Evolutionary conservation across 2,329 filamentous ascomycete genomes (phyloP), one percentile per base, ranked within the genome.

Genomic region (Colletotrichum higginsianum): DNA sequence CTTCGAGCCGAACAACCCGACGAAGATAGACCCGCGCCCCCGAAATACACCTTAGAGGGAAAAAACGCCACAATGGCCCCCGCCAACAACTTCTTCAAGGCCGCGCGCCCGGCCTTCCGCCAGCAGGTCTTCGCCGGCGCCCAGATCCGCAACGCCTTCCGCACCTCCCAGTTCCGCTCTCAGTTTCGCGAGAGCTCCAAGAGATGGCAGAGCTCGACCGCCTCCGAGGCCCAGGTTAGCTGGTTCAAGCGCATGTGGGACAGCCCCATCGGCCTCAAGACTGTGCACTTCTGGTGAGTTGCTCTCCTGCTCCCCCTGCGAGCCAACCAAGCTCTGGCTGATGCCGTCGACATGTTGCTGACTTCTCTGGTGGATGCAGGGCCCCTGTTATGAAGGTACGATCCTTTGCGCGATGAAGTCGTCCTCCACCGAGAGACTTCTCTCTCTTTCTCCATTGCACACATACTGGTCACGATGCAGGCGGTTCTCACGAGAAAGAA

Each of bases 261-360:
- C 82, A 94, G 92, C 82, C 93, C 93, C 74, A 84, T 95, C 75
- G 94, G 94, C 62, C 77, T 95, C 77, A 95, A 95, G 92, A 99
- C 96, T 74, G 96, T 99, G 78, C 96, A 99, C 84, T 99, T 99
- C 86, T 99, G 96, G 96, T 96, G 86, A 75, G 87, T 79, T 18
- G n/a, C 18, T 2, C 21, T 11, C 23, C 7, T 15, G 6, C 23
- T 26, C 2, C 16, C n/a, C 7, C 21, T 18, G 1, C 11, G 6
- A 40, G 11, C 9, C 35, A 15, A 26, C n/a, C n/a, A n/a, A 26
- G 23, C 56, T 49, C 42, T 18, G 44, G 18, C 30, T 49, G 11
- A 26, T 4, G 9, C 9, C 26, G 7, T 21, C 3, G 21, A 46
- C 38, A 30, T n/a, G 12, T 26, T 18, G 23, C 68, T 71, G 30